A percentile compares a stretch with the other conserved stretches of the same genome.
Evolutionary conservation across 2,329 filamentous ascomycete genomes (phyloP).

Genomic region (Trichoderma breve): DNA sequence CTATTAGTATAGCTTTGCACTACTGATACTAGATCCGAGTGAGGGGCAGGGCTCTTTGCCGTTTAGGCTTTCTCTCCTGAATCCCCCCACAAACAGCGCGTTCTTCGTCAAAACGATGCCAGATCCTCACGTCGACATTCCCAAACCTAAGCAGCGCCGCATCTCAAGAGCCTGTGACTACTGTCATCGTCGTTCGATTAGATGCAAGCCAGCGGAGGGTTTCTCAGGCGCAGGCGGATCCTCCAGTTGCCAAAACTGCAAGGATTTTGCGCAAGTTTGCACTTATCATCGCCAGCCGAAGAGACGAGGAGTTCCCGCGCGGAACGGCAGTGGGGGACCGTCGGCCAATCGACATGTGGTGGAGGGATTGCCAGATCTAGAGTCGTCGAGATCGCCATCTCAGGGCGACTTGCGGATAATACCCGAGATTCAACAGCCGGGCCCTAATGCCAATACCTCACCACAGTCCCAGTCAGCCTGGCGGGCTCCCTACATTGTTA

Average conservation of each 20-base stretch:
- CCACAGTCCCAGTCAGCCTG: conserved; percentile 3
- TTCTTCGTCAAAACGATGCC: too few relatives aligned
- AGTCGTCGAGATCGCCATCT: conserved; percentile 12
- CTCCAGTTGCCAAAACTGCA: conserved; percentile 45
- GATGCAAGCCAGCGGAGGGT: too few relatives aligned
- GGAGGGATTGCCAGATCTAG: conserved; percentile 6
- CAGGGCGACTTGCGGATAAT: conserved; percentile 10
- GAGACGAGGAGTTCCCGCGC: conserved; percentile 31
- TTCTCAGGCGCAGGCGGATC: too few relatives aligned
- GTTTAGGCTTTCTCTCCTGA: too few relatives aligned
- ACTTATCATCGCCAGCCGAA: conserved; percentile 42
- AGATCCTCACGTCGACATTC: too few relatives aligned
- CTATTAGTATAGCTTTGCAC: too few relatives aligned
- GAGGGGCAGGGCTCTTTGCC: too few relatives aligned
- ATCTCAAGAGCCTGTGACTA: conserved; percentile 38
- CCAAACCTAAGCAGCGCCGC: conserved; percentile 24
- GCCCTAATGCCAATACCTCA: not conserved
- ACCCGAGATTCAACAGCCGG: conserved; percentile 3
- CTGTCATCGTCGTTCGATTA: conserved; percentile 40
- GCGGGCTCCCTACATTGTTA: conserved; percentile 22
- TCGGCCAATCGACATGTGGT: conserved; percentile 7
- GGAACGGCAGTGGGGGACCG: not conserved
- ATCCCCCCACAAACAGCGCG: too few relatives aligned
- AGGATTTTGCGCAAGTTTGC: conserved; percentile 49
- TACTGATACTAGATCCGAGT: too few relatives aligned